Evolutionary conservation across 306 rosid species (phyloP).

Genomic region (Acmispon strigosus): DNA sequence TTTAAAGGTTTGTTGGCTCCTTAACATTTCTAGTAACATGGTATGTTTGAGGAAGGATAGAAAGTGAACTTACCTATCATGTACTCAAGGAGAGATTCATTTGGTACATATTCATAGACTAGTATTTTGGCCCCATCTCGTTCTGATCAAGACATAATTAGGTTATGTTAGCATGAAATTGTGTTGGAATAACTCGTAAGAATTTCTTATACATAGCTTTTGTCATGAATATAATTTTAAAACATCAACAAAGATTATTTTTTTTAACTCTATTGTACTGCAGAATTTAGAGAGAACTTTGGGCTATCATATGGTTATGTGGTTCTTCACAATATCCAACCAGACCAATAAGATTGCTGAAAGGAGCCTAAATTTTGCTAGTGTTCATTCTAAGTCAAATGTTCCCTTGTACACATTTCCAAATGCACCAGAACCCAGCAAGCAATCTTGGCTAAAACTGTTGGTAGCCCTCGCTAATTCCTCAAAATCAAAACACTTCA

Average conservation of each 20-base stretch:
- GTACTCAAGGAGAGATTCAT: constrained; percentile 73
- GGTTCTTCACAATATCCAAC: constrained; percentile 83
- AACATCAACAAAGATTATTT: background rate
- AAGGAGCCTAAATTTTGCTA: constrained; percentile 73
- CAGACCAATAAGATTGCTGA: constrained; percentile 59
- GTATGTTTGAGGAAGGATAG: background rate
- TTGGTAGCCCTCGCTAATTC: constrained; percentile 63
- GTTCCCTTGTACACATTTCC: constrained; percentile 65
- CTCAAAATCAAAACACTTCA: constrained; percentile 50
- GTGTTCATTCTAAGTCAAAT: constrained; percentile 42
- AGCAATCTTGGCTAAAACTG: constrained; percentile 51
- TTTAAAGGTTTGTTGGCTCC: background rate
- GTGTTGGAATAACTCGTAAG: background rate
- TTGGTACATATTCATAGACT: constrained; percentile 73
- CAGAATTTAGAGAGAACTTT: background rate
- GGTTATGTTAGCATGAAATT: constrained; percentile 10
- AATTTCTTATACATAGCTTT: too few species aligned
- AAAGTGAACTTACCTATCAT: constrained; percentile 44
- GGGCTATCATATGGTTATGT: constrained; percentile 26
- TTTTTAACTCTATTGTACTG: background rate
- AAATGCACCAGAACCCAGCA: constrained; percentile 79
- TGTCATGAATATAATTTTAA: background rate
- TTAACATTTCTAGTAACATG: background rate
- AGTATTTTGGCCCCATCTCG: constrained; percentile 43
- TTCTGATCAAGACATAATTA: constrained; percentile 33